These are phyloP conservation scores for Paramecium pentaurelia DNA, from an alignment of 73 alveolate species.

Conservation along the genomic window DNA sequence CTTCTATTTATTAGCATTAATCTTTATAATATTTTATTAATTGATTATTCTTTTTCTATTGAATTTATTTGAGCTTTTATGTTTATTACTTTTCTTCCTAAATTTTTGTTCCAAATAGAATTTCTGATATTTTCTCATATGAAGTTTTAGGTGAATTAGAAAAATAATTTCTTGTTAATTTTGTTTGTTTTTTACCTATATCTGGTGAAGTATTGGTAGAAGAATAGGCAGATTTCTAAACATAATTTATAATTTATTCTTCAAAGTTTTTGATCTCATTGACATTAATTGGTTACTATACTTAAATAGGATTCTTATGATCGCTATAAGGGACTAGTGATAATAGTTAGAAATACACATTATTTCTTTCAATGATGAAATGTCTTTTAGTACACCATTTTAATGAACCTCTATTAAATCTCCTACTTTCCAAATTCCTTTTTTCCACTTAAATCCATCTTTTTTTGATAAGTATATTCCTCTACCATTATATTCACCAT, in stretches of 20 bases:
- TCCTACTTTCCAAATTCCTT: background rate
- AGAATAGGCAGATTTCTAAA: background rate
- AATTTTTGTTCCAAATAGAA: background rate
- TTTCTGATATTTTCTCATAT: background rate
- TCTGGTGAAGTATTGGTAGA: background rate
- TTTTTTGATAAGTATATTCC: background rate
- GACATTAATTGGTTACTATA: background rate
- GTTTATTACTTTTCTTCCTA: background rate
- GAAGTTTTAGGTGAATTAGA: background rate
- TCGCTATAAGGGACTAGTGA: background rate
- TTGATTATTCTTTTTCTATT: background rate
- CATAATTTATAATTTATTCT: background rate
- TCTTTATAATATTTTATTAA: background rate
- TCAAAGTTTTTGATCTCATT: background rate
- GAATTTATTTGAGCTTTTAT: background rate
- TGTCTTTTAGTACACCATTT: background rate
- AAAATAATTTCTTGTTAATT: background rate
- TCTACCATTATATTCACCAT: background rate
- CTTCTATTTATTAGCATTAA: background rate
- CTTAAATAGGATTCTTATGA: background rate
- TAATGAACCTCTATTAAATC: background rate
- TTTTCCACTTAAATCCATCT: background rate
- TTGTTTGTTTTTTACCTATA: background rate
- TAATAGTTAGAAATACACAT: background rate
- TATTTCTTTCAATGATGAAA: background rate